Percentiles rank a stretch among this genome's conserved stretches.
Evolutionary conservation across 495 filamentous ascomycete species (phyloP).

Genomic region (Penicillium flavigenum): DNA sequence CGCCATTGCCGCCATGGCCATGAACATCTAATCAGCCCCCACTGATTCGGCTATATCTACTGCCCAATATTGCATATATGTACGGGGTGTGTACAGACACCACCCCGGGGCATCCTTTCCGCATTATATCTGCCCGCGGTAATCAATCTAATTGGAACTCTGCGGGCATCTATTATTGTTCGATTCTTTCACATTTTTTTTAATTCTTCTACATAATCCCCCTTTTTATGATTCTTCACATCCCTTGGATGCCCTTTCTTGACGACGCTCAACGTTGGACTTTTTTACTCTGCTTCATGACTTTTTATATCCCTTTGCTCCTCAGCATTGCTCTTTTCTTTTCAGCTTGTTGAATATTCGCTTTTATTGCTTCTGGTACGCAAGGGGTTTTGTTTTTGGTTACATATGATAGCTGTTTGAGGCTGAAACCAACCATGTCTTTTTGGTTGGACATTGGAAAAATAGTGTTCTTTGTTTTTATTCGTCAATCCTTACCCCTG

Average conservation of each 20-base stretch:
- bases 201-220: slow-evolving; percentile 24
- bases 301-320: slow-evolving; percentile 28
- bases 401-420: slow-evolving; percentile 22
- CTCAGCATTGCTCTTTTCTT: slow-evolving; percentile 22
- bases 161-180: slow-evolving; percentile 13
- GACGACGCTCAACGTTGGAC: slow-evolving; percentile 31
- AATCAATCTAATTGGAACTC: slow-evolving; percentile 9
- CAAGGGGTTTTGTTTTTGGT: slow-evolving; percentile 20
- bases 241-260: slow-evolving; percentile 16
- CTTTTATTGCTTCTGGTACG: slow-evolving; percentile 21
- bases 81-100: slow-evolving; percentile 17
- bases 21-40: slow-evolving; percentile 22
- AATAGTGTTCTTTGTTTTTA: slow-evolving; percentile 11
- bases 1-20: slow-evolving; percentile 29
- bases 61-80: slow-evolving; percentile 7
- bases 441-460: slow-evolving; percentile 24
- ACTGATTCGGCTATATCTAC: slow-evolving; percentile 5
- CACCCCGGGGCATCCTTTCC: slow-evolving; percentile 5
- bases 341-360: slow-evolving; percentile 31
- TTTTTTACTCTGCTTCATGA: slow-evolving; percentile 24
- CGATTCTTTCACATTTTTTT: slow-evolving; percentile 17
- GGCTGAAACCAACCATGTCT: slow-evolving; percentile 14
- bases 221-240: slow-evolving; percentile 19
- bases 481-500: neutral
- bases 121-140: slow-evolving; percentile 5